phyloP scores from a whole-genome alignment of 441 rosid species.

The Erodium trifolium region DNA sequence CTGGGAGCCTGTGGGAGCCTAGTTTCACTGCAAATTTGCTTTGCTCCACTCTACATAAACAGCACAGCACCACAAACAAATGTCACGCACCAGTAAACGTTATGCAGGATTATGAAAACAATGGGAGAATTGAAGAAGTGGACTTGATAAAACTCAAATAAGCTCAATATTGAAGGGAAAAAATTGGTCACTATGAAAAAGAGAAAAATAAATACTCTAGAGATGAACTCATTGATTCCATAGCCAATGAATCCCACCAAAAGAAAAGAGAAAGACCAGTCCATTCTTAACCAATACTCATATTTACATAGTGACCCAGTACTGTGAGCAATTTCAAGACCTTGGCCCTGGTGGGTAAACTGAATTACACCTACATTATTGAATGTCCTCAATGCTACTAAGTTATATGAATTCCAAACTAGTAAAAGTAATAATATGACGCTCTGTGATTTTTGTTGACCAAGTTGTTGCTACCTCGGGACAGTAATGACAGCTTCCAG shows the following conservation, averaged over 20 bases:
- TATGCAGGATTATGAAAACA: not conserved
- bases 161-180: no score
- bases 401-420: no score
- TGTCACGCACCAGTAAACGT: not conserved
- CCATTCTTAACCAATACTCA: no score
- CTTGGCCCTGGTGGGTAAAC: no score
- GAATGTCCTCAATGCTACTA: not conserved
- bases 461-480: not conserved
- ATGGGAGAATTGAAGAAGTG: not conserved
- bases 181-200: no score
- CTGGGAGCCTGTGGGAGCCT: constrained; percentile 31
- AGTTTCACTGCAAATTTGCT: constrained; percentile 37
- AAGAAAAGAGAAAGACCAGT: no score
- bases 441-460: not conserved
- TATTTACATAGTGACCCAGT: no score
- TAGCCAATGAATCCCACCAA: no score
- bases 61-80: constrained; percentile 5
- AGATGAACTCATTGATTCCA: no score
- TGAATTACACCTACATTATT: no score
- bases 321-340: no score
- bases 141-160: not conserved
- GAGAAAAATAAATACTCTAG: not conserved
- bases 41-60: constrained; percentile 56
- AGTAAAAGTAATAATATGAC: not conserved
- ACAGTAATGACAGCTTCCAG: not conserved